These are phyloP conservation scores for Fusarium sp. DNA, from an alignment of 2,329 filamentous ascomycete species.

Conservation along the genomic window DNA sequence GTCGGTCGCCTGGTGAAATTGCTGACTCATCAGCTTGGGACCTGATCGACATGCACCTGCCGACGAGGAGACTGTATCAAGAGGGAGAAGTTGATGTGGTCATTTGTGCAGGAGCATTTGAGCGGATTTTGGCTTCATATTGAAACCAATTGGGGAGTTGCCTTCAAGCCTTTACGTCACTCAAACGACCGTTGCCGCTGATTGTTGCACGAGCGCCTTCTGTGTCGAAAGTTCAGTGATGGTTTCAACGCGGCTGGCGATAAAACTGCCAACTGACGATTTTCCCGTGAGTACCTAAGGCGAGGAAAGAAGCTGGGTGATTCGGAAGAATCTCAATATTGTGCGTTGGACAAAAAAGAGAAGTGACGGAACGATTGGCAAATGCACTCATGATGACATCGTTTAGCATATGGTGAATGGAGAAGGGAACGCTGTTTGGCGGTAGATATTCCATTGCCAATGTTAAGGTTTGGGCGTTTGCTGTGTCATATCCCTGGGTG, in stretches of 20 bases:
- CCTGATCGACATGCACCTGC: not conserved
- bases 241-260: not conserved
- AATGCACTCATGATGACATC: not conserved
- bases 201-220: too few relatives aligned
- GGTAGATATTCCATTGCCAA: not conserved
- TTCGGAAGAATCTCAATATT: not conserved
- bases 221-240: not conserved
- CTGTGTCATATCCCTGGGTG: not conserved
- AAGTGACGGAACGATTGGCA: not conserved
- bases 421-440: not conserved
- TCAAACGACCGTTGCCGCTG: not conserved
- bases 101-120: too few relatives aligned
- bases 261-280: fast-evolving
- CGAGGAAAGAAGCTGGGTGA: too few relatives aligned
- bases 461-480: fast-evolving
- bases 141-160: not conserved
- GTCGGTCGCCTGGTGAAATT: not conserved
- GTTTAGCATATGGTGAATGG: not conserved
- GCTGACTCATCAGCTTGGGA: not conserved
- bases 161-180: not conserved
- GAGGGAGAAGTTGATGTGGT: not conserved
- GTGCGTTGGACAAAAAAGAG: not conserved
- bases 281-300: too few relatives aligned
- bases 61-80: not conserved
- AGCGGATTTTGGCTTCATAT: fast-evolving